Conservation (phyloP, 2,329 filamentous ascomycete species). For the Nothophaeocryptopus gaeumannii region DNA sequence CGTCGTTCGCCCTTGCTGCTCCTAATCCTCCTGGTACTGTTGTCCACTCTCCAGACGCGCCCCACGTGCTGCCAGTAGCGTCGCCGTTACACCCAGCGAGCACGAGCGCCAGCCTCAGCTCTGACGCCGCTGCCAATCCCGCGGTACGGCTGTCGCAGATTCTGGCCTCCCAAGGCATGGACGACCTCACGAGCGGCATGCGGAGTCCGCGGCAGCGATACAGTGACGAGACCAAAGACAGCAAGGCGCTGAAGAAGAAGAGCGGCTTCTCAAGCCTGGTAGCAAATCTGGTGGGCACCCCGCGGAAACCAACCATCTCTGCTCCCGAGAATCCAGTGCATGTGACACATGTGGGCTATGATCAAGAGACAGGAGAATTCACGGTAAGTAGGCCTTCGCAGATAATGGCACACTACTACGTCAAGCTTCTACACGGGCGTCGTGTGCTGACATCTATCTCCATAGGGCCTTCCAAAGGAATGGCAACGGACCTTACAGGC, state of each 20-base stretch:
- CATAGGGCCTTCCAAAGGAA: slow-evolving; percentile 83
- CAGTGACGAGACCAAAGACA: slow-evolving; percentile 72
- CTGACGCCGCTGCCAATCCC: slow-evolving; percentile 23
- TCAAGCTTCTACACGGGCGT: not conserved
- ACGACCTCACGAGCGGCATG: slow-evolving; percentile 51
- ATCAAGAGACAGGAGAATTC: slow-evolving; percentile 93
- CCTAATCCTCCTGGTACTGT: too few relatives aligned
- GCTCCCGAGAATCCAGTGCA: slow-evolving; percentile 96
- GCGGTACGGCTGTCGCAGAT: slow-evolving; percentile 42
- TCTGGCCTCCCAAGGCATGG: slow-evolving; percentile 46
- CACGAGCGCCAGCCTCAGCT: too few relatives aligned
- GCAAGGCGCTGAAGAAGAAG: slow-evolving; percentile 71
- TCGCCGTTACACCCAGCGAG: slow-evolving; percentile 11
- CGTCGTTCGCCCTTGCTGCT: slow-evolving; percentile 7
- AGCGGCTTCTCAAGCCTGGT: slow-evolving; percentile 85
- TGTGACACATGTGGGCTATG: slow-evolving; percentile 95
- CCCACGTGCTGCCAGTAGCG: slow-evolving; percentile 2
- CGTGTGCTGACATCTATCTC: slow-evolving; percentile 3
- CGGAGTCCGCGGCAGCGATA: slow-evolving; percentile 64
- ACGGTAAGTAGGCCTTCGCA: slow-evolving; percentile 62
- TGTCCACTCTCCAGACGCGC: not conserved
- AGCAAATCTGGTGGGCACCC: slow-evolving; percentile 78
- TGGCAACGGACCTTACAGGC: slow-evolving; percentile 96
- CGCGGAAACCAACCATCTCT: slow-evolving; percentile 91
- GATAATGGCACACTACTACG: not conserved